Evolutionary conservation across 306 rosid species (phyloP).

Genomic region (Malus sylvestris): DNA sequence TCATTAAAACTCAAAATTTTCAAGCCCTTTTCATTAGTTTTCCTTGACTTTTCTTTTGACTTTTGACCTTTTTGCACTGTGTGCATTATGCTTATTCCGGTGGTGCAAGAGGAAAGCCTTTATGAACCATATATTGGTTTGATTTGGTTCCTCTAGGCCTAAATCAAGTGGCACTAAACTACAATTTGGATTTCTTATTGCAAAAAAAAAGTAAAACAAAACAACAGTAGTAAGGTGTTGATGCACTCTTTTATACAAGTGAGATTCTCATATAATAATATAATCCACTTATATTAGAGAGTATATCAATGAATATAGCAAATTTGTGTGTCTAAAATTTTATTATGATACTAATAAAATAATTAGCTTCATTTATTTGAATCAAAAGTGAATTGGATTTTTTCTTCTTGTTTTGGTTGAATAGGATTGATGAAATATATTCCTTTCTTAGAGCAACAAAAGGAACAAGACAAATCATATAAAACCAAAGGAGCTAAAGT

Average conservation of each 20-base stretch:
- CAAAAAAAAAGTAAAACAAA: background rate
- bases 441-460: background rate
- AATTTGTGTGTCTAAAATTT: no score
- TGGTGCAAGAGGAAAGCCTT: background rate
- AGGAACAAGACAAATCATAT: background rate
- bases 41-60: no score
- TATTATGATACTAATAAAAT: background rate
- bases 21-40: no score
- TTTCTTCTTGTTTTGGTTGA: background rate
- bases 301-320: no score
- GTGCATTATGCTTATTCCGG: background rate
- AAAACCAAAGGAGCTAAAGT: background rate
- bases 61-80: background rate
- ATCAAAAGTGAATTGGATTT: background rate
- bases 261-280: no score
- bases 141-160: background rate
- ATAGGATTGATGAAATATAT: background rate
- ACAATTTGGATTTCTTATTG: background rate
- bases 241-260: no score
- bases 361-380: background rate
- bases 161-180: background rate
- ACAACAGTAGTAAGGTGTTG: background rate
- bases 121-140: background rate
- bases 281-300: background rate
- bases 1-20: no score